These are phyloP conservation scores for Pseudogymnoascus pannorum DNA, from an alignment of 2,329 filamentous ascomycete species.

Conservation along the genomic window DNA sequence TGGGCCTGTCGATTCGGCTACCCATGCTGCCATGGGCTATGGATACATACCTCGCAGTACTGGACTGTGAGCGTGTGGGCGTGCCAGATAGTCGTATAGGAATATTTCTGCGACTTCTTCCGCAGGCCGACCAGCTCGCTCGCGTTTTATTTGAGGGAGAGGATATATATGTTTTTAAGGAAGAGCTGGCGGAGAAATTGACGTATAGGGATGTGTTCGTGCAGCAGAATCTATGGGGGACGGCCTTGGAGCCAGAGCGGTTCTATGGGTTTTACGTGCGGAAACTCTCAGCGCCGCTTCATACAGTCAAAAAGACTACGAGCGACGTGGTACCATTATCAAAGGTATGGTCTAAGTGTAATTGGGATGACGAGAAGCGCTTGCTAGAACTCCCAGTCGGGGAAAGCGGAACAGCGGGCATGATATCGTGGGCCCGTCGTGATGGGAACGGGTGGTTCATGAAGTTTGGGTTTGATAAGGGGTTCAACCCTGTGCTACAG, in stretches of 20 bases:
- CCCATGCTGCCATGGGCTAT: constrained; percentile 18
- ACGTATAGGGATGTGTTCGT: not conserved
- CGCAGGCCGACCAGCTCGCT: constrained; percentile 8
- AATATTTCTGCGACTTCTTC: constrained; percentile 12
- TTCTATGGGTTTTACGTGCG: not conserved
- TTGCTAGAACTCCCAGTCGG: constrained; percentile 13
- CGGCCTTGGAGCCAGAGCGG: not conserved
- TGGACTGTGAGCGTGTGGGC: constrained; percentile 15
- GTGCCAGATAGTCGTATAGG: constrained; percentile 9
- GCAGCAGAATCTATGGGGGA: not conserved
- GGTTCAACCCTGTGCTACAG: constrained; percentile 13
- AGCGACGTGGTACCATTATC: not conserved
- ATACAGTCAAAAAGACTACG: not conserved
- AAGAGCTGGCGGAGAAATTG: not conserved
- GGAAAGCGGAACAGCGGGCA: constrained; percentile 11
- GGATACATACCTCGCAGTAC: constrained; percentile 19
- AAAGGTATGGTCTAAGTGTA: not conserved
- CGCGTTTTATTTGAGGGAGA: constrained; percentile 1
- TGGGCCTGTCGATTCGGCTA: constrained; percentile 18
- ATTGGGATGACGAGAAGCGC: constrained; percentile 12
- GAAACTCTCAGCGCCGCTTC: not conserved
- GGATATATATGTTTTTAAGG: not conserved
- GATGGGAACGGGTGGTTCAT: not conserved
- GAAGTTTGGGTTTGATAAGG: constrained; percentile 14
- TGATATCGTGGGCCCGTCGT: constrained; percentile 9